phyloP scores from a whole-genome alignment of 495 filamentous ascomycete species.

The Xeromyces bisporus region DNA sequence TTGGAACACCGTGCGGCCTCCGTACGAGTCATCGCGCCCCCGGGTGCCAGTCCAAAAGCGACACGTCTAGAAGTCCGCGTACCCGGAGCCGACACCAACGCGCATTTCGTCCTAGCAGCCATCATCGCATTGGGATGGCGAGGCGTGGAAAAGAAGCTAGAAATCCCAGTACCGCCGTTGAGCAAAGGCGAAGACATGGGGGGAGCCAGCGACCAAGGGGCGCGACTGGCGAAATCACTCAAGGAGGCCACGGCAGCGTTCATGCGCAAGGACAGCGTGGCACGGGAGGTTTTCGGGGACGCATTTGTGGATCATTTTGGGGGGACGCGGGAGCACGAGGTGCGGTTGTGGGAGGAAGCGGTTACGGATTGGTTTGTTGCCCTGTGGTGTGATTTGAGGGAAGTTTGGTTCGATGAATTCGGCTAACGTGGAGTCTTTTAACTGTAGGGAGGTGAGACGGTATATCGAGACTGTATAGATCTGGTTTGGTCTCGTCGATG shows the following conservation, averaged over 20 bases:
- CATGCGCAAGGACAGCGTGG: constrained; percentile 44
- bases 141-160: constrained; percentile 76
- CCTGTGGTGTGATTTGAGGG: neutral
- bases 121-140: constrained; percentile 76
- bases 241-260: constrained; percentile 43
- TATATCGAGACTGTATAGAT: constrained; percentile 1
- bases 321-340: constrained; percentile 83
- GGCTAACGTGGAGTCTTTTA: neutral
- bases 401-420: neutral
- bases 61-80: constrained; percentile 88
- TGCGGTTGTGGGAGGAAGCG: constrained; percentile 82
- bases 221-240: constrained; percentile 53
- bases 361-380: constrained; percentile 74
- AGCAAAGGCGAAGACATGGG: constrained; percentile 61
- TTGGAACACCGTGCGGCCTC: constrained; percentile 87
- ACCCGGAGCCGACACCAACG: constrained; percentile 78
- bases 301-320: constrained; percentile 92
- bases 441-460: constrained; percentile 1
- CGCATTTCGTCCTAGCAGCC: constrained; percentile 73
- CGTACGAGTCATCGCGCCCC: constrained; percentile 75
- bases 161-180: constrained; percentile 65
- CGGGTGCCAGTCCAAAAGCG: constrained; percentile 61
- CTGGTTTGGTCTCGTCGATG: too few relatives aligned
- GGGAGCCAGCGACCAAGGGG: constrained; percentile 38
- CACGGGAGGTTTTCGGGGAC: constrained; percentile 81